Base-by-base conservation (phyloP, 768 basidiomycete species). In the Russula compacta region DNA sequence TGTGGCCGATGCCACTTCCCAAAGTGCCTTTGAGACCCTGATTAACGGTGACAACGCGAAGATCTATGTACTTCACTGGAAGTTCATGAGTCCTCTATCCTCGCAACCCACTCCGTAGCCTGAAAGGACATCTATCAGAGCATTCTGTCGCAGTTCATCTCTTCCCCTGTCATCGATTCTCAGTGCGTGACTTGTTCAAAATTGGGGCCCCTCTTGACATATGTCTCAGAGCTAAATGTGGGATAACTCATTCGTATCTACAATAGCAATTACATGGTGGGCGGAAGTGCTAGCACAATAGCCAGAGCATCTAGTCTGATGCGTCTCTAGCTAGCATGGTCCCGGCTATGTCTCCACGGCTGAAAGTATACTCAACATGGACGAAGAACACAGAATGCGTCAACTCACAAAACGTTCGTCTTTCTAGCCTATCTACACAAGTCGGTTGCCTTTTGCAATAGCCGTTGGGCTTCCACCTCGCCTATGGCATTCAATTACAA, bases 11-110 rank as follows among this genome's bases (percentile, higher is more conserved):
- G 69, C 68, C 12, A 67, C 49, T 29, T 66, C 79, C 12, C 73
- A 76, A 64, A 59, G 67, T 32, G 84, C 85, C 0, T 79, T 88
- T 52, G 78, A 76, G 9, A 79, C 76, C 12, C 71, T 85, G 5
- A 76, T 87, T 59, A 76, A 81, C 36, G 87, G 81, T 0, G 75
- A 83, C 12, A 87, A 89, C 67, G 70, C 75, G 10, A 52, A 78
- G 32, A 85, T 86, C 1, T 72, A 76, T 4, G 77, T 82, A 17
- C 67, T 83, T 49, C 85, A 87, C 67, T 89, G 85, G 84, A 87
- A 89, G 67, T 82, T 86, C 67, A 85, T 87, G 59, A 68, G 85
- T 38, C 58, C 0, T 4, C 3, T 21, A 35, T 46, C 14, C 35
- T 35, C 63, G 32, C 35, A 14, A 33, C 3, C 8, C 17, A 17